These are phyloP conservation scores for Triticum aestivum DNA, from an alignment of 176 grass and related monocot genomes.

Conservation along the genomic window IWGSC_CS_RefSeq_v2.1 NC_057804.1:555532875-555533374, in stretches of 20 bases:
- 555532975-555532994: too few relatives aligned
- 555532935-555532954: too few relatives aligned
- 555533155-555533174: not conserved
- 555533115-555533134: not conserved
- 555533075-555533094: not conserved
- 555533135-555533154: not conserved
- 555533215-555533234: not conserved
- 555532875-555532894: too few relatives aligned
- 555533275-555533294: not conserved
- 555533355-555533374: too few relatives aligned
- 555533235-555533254: not conserved
- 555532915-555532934: too few relatives aligned
- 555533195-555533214: not conserved
- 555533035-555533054: too few relatives aligned
- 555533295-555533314: not conserved
- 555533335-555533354: too few relatives aligned
- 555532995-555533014: too few relatives aligned
- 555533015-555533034: too few relatives aligned
- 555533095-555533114: not conserved
- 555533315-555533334: not conserved
- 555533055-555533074: not conserved
- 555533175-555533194: not conserved
- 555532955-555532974: too few relatives aligned
- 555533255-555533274: not conserved
- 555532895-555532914: too few relatives aligned